Base-by-base conservation (phyloP, 2,329 filamentous ascomycete genomes). In the Sporothrix pseudoabietina region DNA sequence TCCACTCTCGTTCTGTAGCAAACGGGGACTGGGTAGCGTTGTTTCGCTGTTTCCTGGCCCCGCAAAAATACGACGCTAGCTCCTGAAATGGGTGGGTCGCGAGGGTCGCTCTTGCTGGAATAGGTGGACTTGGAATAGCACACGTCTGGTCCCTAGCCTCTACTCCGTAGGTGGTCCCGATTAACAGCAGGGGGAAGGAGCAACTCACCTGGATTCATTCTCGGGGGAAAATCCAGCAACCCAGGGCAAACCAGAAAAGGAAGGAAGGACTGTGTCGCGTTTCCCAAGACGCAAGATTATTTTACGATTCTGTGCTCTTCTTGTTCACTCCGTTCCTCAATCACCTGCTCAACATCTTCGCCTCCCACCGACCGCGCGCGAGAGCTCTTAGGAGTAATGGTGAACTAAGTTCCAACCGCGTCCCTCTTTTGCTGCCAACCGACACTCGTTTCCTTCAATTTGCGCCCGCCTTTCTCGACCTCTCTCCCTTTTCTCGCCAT, bases 41-140 rank as follows among this genome's bases (percentile, higher is more conserved):
- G 70, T 74, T 74, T 74, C 65, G 73, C 26, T 41, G 63, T 70
- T 72, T 63, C 65, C 65, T 30, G 6, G 73, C 66, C 71, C 73
- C 71, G 71, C 73, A 71, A 61, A 59, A 72, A 74, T 52, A 72
- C 32, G 32, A 57, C 73, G 70, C 73, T 72, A 72, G 73, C 73
- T 74, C 73, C 73, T 74, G 71, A 74, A 63, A 61, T 30, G n/a
- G 57, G 73, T 71, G 73, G 73, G 66, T 16, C 44, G 44, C 44
- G 14, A 49, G 44, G 44, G 44, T 69, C 69, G 69, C 69, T 49
- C 72, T 32, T 68, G 30, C 69, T 68, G 39, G 19, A 26, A 9
- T 19, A 41, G 10, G 59, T 57, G 22, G 10, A 26, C 39, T 30
- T 61, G 7, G 30, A 22, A 52, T 22, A 30, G 41, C 69, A 61